These are phyloP conservation scores for Tuber borchii DNA, from an alignment of 495 filamentous ascomycete genomes.

Conservation along the genomic window DNA sequence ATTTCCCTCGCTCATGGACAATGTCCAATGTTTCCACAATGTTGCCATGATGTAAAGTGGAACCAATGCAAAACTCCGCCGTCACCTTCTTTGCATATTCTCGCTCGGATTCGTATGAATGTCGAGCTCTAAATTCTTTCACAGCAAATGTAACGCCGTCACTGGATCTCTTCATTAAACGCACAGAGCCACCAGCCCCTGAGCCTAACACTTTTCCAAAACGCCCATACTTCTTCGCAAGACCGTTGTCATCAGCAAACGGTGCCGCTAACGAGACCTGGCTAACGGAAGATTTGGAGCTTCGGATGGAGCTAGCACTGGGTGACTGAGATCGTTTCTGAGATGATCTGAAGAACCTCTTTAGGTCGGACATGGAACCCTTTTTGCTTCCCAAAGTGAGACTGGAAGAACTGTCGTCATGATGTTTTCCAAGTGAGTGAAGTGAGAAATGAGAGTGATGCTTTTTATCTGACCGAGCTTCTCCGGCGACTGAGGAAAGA, in stretches of 20 bases:
- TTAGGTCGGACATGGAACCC: slow-evolving; percentile 88
- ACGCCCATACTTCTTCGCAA: slow-evolving; percentile 88
- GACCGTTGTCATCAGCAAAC: slow-evolving; percentile 88
- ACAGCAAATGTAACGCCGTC: slow-evolving; percentile 93
- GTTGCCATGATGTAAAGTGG: slow-evolving; percentile 94
- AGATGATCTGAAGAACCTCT: slow-evolving; percentile 79
- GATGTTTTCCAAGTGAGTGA: slow-evolving; percentile 44
- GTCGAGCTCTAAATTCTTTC: slow-evolving; percentile 89
- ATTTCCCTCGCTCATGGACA: slow-evolving; percentile 85
- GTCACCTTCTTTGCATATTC: slow-evolving; percentile 99
- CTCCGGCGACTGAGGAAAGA: slow-evolving; percentile 41
- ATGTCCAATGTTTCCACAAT: slow-evolving; percentile 98
- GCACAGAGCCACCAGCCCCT: slow-evolving; percentile 89
- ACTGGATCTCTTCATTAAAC: slow-evolving; percentile 83
- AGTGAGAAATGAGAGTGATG: slow-evolving; percentile 48
- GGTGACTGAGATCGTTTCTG: slow-evolving; percentile 57
- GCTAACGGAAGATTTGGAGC: slow-evolving; percentile 52
- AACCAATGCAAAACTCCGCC: slow-evolving; percentile 98
- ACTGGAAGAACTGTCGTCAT: slow-evolving; percentile 48
- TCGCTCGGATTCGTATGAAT: slow-evolving; percentile 85
- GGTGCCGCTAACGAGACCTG: slow-evolving; percentile 58
- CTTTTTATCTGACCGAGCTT: slow-evolving; percentile 45
- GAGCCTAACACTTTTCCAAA: slow-evolving; percentile 89
- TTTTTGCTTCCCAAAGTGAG: slow-evolving; percentile 51
- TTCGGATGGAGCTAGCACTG: slow-evolving; percentile 61